Base-by-base conservation (phyloP, 148 eudicot species). In the Polygonum maritimum region DNA sequence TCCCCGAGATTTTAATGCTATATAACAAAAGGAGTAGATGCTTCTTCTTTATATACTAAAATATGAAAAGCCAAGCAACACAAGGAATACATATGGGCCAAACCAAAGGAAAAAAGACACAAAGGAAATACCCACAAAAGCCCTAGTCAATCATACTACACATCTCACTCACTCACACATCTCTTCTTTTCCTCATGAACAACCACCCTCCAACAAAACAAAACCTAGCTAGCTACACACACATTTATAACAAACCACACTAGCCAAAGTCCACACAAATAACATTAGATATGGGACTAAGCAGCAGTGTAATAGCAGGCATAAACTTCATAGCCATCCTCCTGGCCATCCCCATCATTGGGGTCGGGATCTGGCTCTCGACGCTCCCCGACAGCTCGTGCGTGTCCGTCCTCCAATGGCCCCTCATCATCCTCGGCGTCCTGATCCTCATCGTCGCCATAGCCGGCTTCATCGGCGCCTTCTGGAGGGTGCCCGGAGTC, bases 281-380 rank as follows among this genome's bases (percentile, higher is more conserved):
- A 26, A 26, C 31, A 26, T 1, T 26, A 26, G 31, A 35, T 1
- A 71, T 71, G 74, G 74, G 51, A 2, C 51, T 71, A 44, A 71
- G 74, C 74, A 71, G 35, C 74, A 41, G 35, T 4, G 14, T 71
- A 47, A 71, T 71, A 41, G 48, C 51, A 19, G 74, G 16, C 52
- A 71, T 71, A 71, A 71, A 71, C 51, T 71, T 71, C 74, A 4
- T 71, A 14, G 74, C 74, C 5, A 71, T 71, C 52, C 49, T 71
- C 33, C 51, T 71, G 0, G 26, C 74, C 4, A 71, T 71, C 74
- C 74, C 74, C 6, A 71, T 71, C 4, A 41, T 71, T 51, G 74
- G 48, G 0, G 52, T 47, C 33, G 74, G 74, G 0, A 71, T 71
- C 48, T 71, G 74, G 74, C 74, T 71, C 7, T 18, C 74, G 2